Evolutionary conservation across 306 rosid species (phyloP).

Genomic region (Fagus sylvatica): DNA sequence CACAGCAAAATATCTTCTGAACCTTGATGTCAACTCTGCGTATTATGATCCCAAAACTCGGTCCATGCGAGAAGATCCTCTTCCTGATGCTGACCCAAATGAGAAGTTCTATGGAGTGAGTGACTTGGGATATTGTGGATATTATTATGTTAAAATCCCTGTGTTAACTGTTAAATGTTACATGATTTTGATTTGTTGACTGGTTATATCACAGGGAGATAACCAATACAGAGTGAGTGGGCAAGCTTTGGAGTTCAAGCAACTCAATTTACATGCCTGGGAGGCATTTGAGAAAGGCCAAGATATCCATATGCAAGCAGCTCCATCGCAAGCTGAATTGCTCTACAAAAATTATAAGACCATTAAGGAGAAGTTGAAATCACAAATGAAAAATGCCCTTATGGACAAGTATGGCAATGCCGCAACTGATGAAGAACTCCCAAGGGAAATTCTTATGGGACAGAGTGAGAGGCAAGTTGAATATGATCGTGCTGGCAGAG

Average conservation of each 20-base stretch:
- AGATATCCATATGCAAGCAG: slow-evolving; percentile 68
- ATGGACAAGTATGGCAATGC: slow-evolving; percentile 68
- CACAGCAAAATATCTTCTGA: slow-evolving; percentile 60
- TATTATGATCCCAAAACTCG: slow-evolving; percentile 61
- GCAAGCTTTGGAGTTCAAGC: slow-evolving; percentile 62
- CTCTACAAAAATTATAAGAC: slow-evolving; percentile 59
- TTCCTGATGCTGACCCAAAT: slow-evolving; percentile 74
- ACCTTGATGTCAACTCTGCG: slow-evolving; percentile 59
- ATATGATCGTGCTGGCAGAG: slow-evolving; percentile 65
- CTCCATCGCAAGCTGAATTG: slow-evolving; percentile 73
- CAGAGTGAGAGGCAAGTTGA: slow-evolving; percentile 63
- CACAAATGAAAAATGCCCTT: slow-evolving; percentile 53
- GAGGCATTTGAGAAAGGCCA: slow-evolving; percentile 71
- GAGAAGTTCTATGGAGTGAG: slow-evolving; percentile 62
- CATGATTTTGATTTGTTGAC: not conserved
- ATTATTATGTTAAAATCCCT: too few relatives aligned
- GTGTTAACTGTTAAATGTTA: too few relatives aligned
- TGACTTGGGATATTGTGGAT: not conserved
- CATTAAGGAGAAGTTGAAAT: slow-evolving; percentile 53
- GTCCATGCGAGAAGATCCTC: slow-evolving; percentile 77
- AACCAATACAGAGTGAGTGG: slow-evolving; percentile 55
- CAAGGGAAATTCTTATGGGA: slow-evolving; percentile 65
- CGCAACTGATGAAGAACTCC: slow-evolving; percentile 50
- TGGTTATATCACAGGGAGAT: slow-evolving; percentile 42
- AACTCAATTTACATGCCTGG: slow-evolving; percentile 61